These are phyloP conservation scores for Ceratocystis smalleyi DNA, from an alignment of 2,329 filamentous ascomycete genomes.

Conservation along the genomic window DNA sequence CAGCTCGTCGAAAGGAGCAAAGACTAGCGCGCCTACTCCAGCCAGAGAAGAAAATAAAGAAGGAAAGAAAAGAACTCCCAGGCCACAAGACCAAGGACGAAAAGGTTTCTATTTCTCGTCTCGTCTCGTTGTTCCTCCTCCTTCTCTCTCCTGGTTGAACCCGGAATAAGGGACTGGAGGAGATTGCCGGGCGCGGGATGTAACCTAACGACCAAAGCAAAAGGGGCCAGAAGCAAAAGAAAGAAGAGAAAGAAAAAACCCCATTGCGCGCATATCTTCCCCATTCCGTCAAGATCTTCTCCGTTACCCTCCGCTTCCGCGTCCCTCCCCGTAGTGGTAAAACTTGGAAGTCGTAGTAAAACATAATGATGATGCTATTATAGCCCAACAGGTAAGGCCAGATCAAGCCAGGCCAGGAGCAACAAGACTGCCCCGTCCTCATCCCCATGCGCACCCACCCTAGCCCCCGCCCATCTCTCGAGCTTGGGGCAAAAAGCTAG, in stretches of 20 bases:
- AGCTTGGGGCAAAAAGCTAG: no score
- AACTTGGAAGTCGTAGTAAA: no score
- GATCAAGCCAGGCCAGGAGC: no score
- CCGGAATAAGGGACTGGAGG: constrained; percentile 2
- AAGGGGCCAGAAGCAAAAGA: constrained; percentile 21
- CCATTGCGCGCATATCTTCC: background rate
- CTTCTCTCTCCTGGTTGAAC: background rate
- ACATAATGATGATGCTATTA: no score
- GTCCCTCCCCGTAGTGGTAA: no score
- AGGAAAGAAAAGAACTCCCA: constrained; percentile 1
- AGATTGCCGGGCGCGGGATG: constrained; percentile 5
- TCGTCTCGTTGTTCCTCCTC: background rate
- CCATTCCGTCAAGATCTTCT: no score
- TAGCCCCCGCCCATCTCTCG: no score
- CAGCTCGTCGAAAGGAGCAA: no score
- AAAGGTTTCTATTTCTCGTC: background rate
- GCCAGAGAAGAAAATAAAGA: constrained; percentile 2
- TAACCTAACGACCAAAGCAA: constrained; percentile 8
- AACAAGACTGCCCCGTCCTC: no score
- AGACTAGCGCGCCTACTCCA: background rate
- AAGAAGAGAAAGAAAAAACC: constrained; percentile 30
- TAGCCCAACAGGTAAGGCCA: no score
- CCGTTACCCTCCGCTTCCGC: no score
- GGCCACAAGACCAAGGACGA: background rate
- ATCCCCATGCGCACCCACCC: no score